phyloP scores from a whole-genome alignment of 2,329 filamentous ascomycete genomes.

The Aspergillus proliferans region DNA sequence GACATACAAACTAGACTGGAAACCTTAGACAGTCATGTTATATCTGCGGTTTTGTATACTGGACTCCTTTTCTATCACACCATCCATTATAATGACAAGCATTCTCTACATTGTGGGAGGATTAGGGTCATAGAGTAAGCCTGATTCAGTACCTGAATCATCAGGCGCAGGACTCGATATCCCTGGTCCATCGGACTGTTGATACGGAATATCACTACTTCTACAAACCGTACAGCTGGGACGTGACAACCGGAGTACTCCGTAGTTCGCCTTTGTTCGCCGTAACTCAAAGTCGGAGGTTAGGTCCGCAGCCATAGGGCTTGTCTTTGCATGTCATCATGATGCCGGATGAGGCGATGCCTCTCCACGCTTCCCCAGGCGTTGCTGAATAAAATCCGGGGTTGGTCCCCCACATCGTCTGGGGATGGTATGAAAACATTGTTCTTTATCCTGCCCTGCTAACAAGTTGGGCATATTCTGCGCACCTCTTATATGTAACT shows the following conservation, averaged over 20 bases:
- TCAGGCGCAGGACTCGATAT: too few species aligned
- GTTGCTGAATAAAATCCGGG: conserved; percentile 1
- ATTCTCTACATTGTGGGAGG: too few species aligned
- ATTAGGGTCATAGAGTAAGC: not conserved
- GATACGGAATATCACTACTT: not conserved
- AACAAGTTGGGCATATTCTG: not conserved
- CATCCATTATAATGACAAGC: too few species aligned
- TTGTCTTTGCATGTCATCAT: conserved; percentile 3
- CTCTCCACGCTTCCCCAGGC: not conserved
- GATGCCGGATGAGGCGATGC: not conserved
- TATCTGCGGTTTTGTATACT: too few species aligned
- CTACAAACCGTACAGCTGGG: not conserved
- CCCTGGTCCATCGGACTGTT: too few species aligned
- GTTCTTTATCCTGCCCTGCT: not conserved
- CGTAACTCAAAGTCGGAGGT: not conserved
- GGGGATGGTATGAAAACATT: not conserved
- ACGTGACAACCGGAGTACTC: too few species aligned
- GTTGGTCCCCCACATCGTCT: not conserved
- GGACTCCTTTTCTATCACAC: too few species aligned
- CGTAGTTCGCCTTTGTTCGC: too few species aligned
- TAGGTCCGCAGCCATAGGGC: not conserved
- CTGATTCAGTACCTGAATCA: not conserved
- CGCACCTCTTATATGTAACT: not conserved
- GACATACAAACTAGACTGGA: too few species aligned
- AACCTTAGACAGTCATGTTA: too few species aligned